phyloP scores from a whole-genome alignment of 2,329 filamentous ascomycete species.

The Fusarium gaditjirri region DNA sequence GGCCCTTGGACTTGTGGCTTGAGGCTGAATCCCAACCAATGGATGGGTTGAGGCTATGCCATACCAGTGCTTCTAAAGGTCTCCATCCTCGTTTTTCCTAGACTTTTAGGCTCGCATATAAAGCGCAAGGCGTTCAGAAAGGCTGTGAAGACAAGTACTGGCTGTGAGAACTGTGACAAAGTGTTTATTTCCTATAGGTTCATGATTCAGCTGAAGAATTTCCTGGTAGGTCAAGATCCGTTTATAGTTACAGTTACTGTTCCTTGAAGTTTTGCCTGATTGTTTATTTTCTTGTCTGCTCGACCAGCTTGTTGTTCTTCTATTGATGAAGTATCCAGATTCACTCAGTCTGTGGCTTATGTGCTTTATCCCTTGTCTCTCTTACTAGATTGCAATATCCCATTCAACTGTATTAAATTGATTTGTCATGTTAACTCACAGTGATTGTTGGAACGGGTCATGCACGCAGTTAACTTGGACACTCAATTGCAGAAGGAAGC shows the following conservation, averaged over 20 bases:
- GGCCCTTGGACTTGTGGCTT: not conserved
- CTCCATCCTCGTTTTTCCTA: not conserved
- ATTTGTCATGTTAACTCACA: not conserved
- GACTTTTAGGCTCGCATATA: not conserved
- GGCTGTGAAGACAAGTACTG: not conserved
- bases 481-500: not conserved
- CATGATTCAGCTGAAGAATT: not conserved
- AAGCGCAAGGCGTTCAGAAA: not conserved
- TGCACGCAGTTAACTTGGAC: not conserved
- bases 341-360: not conserved
- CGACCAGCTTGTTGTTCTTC: not conserved
- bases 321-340: too few species aligned
- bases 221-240: not conserved
- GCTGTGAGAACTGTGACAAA: not conserved
- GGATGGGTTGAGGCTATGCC: not conserved
- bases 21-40: not conserved
- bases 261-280: not conserved
- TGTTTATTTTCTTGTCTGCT: not conserved
- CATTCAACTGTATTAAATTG: not conserved
- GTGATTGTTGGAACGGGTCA: not conserved
- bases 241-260: too few species aligned
- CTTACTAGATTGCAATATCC: not conserved
- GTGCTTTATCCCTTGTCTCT: not conserved
- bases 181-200: not conserved
- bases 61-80: not conserved